A percentile compares a stretch with the other conserved stretches of the same genome.
Conservation (phyloP, 495 filamentous ascomycete genomes). For the Neurospora cerealis region DNA sequence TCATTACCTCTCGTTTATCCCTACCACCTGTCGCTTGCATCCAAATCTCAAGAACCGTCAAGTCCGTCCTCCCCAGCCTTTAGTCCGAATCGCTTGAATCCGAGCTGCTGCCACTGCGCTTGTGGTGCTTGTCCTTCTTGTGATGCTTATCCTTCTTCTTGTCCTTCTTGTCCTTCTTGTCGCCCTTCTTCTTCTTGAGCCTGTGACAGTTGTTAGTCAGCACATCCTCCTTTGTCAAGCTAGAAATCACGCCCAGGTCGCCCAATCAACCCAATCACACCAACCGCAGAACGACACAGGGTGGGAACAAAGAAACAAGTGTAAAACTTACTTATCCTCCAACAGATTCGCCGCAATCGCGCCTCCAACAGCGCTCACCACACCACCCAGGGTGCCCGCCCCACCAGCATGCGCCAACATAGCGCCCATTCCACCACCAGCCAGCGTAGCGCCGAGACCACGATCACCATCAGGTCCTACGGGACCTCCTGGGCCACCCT, state of each 20-base stretch:
- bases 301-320: not conserved
- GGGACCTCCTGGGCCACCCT: not conserved
- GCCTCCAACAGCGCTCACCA: not conserved
- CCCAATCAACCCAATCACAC: not conserved
- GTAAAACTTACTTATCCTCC: not conserved
- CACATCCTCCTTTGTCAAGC: not conserved
- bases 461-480: not conserved
- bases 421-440: not conserved
- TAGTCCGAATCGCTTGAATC: not conserved
- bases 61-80: not conserved
- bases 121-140: not conserved
- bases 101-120: not conserved
- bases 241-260: not conserved
- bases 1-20: not conserved
- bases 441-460: not conserved
- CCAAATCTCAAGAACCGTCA: not conserved
- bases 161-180: not conserved
- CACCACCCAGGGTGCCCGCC: not conserved
- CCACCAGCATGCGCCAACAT: not conserved
- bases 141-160: not conserved
- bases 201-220: not conserved
- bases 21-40: not conserved
- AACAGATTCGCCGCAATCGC: not conserved
- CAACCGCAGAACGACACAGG: not conserved
- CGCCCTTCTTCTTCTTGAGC: not conserved